Conservation (phyloP, 2,329 filamentous ascomycete genomes). For the Beauveria sp. region DNA sequence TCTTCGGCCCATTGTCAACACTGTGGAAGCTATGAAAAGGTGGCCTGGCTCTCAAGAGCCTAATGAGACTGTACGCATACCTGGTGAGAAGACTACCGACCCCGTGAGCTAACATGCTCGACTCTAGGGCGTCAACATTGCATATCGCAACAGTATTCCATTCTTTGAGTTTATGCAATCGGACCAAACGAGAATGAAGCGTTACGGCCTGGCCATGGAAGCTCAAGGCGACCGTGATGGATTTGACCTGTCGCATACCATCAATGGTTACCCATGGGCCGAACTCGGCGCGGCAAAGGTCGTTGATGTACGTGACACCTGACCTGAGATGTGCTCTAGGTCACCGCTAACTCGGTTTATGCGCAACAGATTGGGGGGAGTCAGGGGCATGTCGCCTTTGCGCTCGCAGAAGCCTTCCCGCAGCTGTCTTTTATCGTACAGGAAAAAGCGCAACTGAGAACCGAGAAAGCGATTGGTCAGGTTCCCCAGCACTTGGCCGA, state of each 20-base stretch:
- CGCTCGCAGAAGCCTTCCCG: constrained; percentile 18
- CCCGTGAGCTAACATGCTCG: neutral
- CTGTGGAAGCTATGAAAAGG: constrained; percentile 26
- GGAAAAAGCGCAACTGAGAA: constrained; percentile 35
- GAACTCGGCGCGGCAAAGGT: constrained; percentile 18
- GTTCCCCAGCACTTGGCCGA: constrained; percentile 25
- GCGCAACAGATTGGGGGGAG: constrained; percentile 19
- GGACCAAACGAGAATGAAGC: constrained; percentile 18
- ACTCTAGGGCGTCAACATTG: constrained; percentile 20
- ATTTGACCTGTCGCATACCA: constrained; percentile 16
- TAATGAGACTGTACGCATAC: constrained; percentile 22
- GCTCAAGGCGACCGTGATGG: constrained; percentile 20
- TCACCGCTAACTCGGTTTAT: neutral
- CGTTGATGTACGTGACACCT: constrained; percentile 18
- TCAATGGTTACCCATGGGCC: constrained; percentile 18
- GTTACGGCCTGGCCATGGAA: constrained; percentile 26
- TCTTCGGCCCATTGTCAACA: constrained; percentile 22
- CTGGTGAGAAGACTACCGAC: neutral
- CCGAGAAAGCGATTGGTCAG: constrained; percentile 23
- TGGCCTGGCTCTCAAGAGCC: constrained; percentile 30
- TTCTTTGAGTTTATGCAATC: constrained; percentile 24
- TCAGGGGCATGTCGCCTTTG: constrained; percentile 18
- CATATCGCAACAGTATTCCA: constrained; percentile 17
- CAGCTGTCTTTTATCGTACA: constrained; percentile 38
- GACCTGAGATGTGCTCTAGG: neutral